A percentile compares a stretch with the other conserved stretches of the same genome.
phyloP scores from a whole-genome alignment of 805 yeast species.

The Priceomyces fermenticarens region DNA sequence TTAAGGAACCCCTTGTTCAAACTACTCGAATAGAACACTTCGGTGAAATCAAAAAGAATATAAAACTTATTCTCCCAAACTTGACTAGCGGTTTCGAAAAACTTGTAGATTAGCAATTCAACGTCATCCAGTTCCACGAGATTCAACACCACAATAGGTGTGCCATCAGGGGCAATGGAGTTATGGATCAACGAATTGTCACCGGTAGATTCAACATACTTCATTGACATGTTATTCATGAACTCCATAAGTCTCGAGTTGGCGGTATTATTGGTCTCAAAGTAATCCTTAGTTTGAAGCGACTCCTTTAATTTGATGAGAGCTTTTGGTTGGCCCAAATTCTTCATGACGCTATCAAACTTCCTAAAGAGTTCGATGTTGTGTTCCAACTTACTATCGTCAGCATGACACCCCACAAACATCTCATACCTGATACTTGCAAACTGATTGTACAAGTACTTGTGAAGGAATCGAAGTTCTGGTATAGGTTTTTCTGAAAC shows the following conservation, averaged over 20 bases:
- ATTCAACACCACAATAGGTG: constrained; percentile 61
- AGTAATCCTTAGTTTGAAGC: constrained; percentile 37
- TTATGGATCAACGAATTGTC: constrained; percentile 54
- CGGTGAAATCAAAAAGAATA: constrained; percentile 68
- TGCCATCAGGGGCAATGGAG: constrained; percentile 68
- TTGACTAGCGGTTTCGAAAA: constrained; percentile 63
- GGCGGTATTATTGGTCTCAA: constrained; percentile 42
- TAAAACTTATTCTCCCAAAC: constrained; percentile 69
- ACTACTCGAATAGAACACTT: constrained; percentile 35
- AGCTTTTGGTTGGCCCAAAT: constrained; percentile 59
- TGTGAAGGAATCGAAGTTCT: constrained; percentile 38
- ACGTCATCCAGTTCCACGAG: constrained; percentile 32
- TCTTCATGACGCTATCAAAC: constrained; percentile 46
- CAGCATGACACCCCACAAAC: constrained; percentile 20
- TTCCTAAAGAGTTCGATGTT: constrained; percentile 26
- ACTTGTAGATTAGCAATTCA: constrained; percentile 55
- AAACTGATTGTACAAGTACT: constrained; percentile 35
- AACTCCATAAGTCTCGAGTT: constrained; percentile 63
- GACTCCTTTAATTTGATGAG: constrained; percentile 57
- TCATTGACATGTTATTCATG: constrained; percentile 63
- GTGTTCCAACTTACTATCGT: constrained; percentile 13
- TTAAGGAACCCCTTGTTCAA: constrained; percentile 25
- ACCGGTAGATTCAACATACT: constrained; percentile 44
- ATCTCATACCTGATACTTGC: constrained; percentile 26
- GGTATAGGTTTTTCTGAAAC: constrained; percentile 28